These are phyloP conservation scores for Naematelia aurantialba DNA, from an alignment of 768 basidiomycete species.

Conservation along the genomic window DNA sequence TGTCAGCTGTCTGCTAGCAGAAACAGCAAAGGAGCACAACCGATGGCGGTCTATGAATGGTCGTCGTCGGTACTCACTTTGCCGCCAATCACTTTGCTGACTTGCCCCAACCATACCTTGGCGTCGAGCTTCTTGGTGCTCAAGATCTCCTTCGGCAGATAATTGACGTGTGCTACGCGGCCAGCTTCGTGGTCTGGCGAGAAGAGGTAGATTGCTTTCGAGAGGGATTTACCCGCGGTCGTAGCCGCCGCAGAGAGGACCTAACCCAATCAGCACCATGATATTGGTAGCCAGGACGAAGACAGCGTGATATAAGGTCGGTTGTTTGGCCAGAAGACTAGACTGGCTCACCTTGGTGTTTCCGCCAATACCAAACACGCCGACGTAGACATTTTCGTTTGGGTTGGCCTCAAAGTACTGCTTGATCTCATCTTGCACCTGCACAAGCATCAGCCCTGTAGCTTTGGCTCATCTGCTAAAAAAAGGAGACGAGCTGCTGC, in stretches of 20 bases:
- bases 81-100: slow-evolving; percentile 77
- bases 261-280: slow-evolving; percentile 16
- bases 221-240: slow-evolving; percentile 71
- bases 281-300: too few relatives aligned
- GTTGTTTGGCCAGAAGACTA: slow-evolving; percentile 28
- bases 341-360: slow-evolving; percentile 65
- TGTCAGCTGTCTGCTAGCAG: background rate
- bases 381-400: slow-evolving; percentile 66
- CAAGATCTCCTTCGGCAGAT: slow-evolving; percentile 63
- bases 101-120: slow-evolving; percentile 77
- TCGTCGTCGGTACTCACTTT: too few relatives aligned
- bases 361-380: slow-evolving; percentile 69
- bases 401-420: slow-evolving; percentile 75
- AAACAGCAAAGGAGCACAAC: background rate
- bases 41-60: too few relatives aligned
- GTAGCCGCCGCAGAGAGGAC: slow-evolving; percentile 53
- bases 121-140: slow-evolving; percentile 64
- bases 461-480: background rate
- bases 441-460: background rate
- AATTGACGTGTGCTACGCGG: slow-evolving; percentile 85
- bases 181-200: slow-evolving; percentile 65
- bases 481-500: background rate
- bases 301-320: background rate
- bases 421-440: slow-evolving; percentile 69
- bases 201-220: slow-evolving; percentile 84